phyloP scores from a whole-genome alignment of 768 basidiomycete species.

The Pleurotus tuber-regium region DNA sequence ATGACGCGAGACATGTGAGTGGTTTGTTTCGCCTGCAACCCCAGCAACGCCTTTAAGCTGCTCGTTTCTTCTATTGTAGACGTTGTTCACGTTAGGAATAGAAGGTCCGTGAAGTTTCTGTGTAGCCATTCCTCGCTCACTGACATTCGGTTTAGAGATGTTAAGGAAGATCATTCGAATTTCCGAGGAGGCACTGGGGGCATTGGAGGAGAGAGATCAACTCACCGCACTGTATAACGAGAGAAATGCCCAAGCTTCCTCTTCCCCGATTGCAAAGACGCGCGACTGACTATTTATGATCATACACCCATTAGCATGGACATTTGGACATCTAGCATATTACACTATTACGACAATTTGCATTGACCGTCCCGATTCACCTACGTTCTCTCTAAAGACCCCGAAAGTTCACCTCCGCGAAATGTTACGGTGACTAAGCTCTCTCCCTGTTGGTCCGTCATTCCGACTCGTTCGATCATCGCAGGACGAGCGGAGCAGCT shows the following conservation, averaged over 20 bases:
- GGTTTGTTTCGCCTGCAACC: not conserved
- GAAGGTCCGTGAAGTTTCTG: conserved; percentile 20
- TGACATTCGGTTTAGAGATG: conserved; percentile 16
- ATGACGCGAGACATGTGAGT: conserved; percentile 30
- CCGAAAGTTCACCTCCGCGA: not conserved
- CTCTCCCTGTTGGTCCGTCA: not conserved
- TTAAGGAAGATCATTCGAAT: conserved; percentile 23
- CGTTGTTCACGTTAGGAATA: conserved; percentile 31
- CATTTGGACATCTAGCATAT: too few relatives aligned
- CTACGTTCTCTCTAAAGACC: not conserved
- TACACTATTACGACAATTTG: too few relatives aligned
- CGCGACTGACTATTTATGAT: too few relatives aligned
- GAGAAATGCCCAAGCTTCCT: not conserved
- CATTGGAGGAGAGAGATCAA: conserved; percentile 21
- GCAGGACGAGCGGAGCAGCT: conserved; percentile 1
- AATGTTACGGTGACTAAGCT: conserved; percentile 1
- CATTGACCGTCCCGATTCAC: too few relatives aligned
- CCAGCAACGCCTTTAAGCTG: not conserved
- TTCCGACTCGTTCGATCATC: not conserved
- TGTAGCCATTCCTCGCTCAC: not conserved
- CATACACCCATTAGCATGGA: too few relatives aligned
- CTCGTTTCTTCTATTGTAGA: conserved; percentile 16
- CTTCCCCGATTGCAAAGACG: too few relatives aligned
- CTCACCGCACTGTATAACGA: conserved; percentile 7
- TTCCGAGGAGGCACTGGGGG: conserved; percentile 21